Evolutionary conservation across 1,139 yeast genomes (phyloP).

Genomic region (Lodderomyces jiufengensis): DNA sequence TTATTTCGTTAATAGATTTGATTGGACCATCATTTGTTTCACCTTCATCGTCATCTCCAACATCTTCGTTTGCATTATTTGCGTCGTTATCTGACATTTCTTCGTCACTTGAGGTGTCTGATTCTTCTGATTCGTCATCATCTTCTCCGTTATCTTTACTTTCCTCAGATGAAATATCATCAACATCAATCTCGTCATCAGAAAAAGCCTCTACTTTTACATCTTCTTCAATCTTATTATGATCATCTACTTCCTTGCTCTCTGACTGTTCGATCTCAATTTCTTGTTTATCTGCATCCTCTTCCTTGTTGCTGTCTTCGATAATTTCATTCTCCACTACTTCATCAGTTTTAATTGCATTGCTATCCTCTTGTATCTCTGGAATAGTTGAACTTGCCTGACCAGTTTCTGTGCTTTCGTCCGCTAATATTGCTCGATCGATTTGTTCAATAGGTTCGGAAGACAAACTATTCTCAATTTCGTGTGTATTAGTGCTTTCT

Average conservation of each 20-base stretch:
- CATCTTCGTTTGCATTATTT: slow-evolving; percentile 5
- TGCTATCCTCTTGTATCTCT: no score
- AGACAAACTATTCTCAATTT: no score
- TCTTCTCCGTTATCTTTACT: neutral
- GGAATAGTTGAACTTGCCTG: no score
- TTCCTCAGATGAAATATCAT: slow-evolving; percentile 15
- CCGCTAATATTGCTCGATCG: no score
- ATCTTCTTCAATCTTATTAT: neutral
- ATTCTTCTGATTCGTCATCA: slow-evolving; percentile 9
- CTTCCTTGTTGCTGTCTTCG: no score
- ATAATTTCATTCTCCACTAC: no score
- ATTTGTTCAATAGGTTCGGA: no score
- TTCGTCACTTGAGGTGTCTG: slow-evolving; percentile 13
- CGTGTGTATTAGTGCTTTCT: no score
- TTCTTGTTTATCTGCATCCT: no score
- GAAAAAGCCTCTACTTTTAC: slow-evolving; percentile 16
- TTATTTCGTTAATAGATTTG: slow-evolving; percentile 73
- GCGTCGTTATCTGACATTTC: slow-evolving; percentile 12
- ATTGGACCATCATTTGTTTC: slow-evolving; percentile 57
- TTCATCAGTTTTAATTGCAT: no score
- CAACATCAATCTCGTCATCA: slow-evolving; percentile 29
- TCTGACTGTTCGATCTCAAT: no score
- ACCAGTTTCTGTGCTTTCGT: no score
- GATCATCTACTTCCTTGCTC: neutral
- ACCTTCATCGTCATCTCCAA: slow-evolving; percentile 37